These are phyloP conservation scores for Alternaria incomplexa DNA, from an alignment of 2,329 filamentous ascomycete genomes.

Conservation along the genomic window DNA sequence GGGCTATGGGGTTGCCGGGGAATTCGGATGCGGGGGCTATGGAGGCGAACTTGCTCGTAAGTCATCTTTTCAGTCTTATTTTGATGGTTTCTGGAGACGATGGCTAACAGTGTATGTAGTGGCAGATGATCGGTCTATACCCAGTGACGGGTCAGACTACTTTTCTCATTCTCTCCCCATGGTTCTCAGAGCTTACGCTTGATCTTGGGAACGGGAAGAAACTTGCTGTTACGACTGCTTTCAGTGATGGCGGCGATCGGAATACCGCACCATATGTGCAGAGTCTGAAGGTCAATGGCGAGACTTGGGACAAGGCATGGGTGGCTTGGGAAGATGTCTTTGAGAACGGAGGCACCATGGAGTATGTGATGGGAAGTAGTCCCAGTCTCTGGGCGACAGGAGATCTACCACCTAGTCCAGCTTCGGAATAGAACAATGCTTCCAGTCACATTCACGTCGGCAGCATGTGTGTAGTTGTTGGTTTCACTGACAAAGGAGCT, in stretches of 20 bases:
- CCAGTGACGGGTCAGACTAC: slow-evolving; percentile 69
- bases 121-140: slow-evolving; percentile 43
- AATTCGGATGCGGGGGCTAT: slow-evolving; percentile 76
- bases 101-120: slow-evolving; percentile 21
- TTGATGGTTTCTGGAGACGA: not conserved
- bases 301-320: slow-evolving; percentile 68
- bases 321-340: slow-evolving; percentile 71
- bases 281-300: slow-evolving; percentile 68
- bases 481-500: not conserved
- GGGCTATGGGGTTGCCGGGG: slow-evolving; percentile 66
- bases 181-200: slow-evolving; percentile 61
- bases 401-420: slow-evolving; percentile 66
- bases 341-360: slow-evolving; percentile 62
- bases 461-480: not conserved
- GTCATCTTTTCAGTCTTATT: not conserved
- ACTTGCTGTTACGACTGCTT: slow-evolving; percentile 60
- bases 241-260: slow-evolving; percentile 52
- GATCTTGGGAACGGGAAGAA: slow-evolving; percentile 62
- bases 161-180: slow-evolving; percentile 63
- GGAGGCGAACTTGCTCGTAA: slow-evolving; percentile 66
- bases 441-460: not conserved
- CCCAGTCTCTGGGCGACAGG: slow-evolving; percentile 65
- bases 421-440: slow-evolving; percentile 25
- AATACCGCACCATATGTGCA: slow-evolving; percentile 65
- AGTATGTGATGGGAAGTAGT: slow-evolving; percentile 65